Percentiles rank a stretch among this genome's conserved stretches.
phyloP scores from a whole-genome alignment of 1,284 basidiomycete genomes.

The Sanghuangporus baumii region DNA sequence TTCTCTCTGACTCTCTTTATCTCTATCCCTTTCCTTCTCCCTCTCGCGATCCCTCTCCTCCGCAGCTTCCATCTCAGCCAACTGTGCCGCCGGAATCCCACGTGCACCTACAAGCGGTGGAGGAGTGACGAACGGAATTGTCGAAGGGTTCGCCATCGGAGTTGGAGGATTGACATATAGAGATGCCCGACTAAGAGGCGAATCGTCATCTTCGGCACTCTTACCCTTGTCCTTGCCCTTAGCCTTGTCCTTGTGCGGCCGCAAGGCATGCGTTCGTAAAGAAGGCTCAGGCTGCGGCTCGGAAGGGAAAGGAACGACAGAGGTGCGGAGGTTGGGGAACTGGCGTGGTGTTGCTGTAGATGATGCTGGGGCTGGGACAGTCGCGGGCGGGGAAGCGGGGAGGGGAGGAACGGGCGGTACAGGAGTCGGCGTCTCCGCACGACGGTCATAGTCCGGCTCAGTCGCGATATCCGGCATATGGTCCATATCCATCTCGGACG shows the following conservation, averaged over 20 bases:
- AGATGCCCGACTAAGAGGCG: slow-evolving; percentile 8
- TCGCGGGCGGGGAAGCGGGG: background rate
- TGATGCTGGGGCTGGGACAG: background rate
- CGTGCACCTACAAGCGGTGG: background rate
- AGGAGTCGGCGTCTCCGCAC: background rate
- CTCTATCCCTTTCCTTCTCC: slow-evolving; percentile 2
- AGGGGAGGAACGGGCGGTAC: background rate
- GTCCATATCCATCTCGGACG: slow-evolving; percentile 4
- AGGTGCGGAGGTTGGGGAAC: background rate
- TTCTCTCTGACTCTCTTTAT: background rate
- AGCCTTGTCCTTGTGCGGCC: background rate
- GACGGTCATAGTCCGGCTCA: slow-evolving; percentile 6
- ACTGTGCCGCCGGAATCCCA: background rate
- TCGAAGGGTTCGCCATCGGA: slow-evolving; percentile 6
- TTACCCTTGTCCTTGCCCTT: background rate
- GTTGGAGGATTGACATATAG: slow-evolving; percentile 17
- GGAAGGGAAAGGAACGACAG: background rate
- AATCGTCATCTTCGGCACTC: slow-evolving; percentile 1
- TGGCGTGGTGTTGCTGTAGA: background rate
- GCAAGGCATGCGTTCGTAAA: background rate
- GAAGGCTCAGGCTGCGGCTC: background rate
- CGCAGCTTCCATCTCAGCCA: background rate
- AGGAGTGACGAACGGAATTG: slow-evolving; percentile 7
- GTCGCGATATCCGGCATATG: slow-evolving; percentile 11
- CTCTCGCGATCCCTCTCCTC: background rate